Evolutionary conservation across 2,329 filamentous ascomycete species (phyloP).

Genomic region (Niveomyces coronatus): DNA sequence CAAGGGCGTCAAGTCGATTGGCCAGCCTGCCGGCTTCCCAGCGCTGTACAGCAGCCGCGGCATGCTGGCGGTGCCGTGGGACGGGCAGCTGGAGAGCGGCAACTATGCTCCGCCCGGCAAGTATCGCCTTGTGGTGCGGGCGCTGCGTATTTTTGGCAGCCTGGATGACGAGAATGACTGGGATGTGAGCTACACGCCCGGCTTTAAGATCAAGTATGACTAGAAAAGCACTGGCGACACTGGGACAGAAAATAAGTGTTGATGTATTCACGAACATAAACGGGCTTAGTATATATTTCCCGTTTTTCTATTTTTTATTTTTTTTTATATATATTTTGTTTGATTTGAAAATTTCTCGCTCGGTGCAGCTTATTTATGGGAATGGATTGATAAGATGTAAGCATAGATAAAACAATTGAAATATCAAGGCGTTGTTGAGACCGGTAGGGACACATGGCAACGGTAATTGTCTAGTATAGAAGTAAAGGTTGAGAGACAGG

Average conservation of each 20-base stretch:
- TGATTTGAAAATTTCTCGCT: too few species aligned
- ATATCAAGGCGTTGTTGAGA: too few species aligned
- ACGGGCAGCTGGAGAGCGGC: constrained; percentile 37
- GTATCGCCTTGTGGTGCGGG: constrained; percentile 39
- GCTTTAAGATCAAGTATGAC: constrained; percentile 36
- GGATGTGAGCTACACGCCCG: constrained; percentile 30
- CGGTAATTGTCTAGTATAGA: too few species aligned
- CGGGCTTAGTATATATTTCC: too few species aligned
- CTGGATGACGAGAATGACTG: constrained; percentile 33
- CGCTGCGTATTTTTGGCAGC: constrained; percentile 42
- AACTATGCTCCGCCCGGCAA: constrained; percentile 36
- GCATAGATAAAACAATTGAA: too few species aligned
- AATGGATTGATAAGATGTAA: too few species aligned
- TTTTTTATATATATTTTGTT: background rate
- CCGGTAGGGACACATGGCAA: too few species aligned
- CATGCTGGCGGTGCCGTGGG: constrained; percentile 24
- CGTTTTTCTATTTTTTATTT: background rate
- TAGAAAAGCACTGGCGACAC: constrained; percentile 3
- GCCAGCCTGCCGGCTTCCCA: constrained; percentile 34
- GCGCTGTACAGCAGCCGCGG: constrained; percentile 20
- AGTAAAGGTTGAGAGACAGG: too few species aligned
- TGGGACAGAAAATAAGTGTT: background rate
- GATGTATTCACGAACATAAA: background rate
- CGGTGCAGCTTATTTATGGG: too few species aligned
- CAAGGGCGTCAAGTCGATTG: constrained; percentile 31